Evolutionary conservation across 192 early-diverging fungal genomes (phyloP), one percentile per base, ranked within the genome.

Genomic region (Haplosporangium gracile): DNA sequence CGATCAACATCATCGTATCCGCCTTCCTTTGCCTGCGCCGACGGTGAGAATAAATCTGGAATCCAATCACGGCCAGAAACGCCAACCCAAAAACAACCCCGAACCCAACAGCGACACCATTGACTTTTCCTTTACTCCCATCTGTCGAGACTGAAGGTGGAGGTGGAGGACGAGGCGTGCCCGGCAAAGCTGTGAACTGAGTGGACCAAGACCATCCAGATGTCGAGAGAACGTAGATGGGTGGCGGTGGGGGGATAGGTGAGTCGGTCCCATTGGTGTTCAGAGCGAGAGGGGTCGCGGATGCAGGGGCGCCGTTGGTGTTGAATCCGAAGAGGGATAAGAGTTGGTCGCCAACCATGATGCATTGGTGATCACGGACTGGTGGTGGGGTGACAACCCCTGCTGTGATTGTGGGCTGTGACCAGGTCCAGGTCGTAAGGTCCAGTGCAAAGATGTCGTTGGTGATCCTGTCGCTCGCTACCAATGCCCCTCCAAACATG

Each of bases 401-500:
- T 15, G 53, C 11, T 68, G 49, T 49, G 16, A 77, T 60, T 2
- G 77, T 18, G 7, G 72, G 77, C 34, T 68, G 43, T 34, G 38
- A 69, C 83, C 83, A 85, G 71, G 55, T 68, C 83, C 83, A 85
- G 13, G 83, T 79, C 60, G 45, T 29, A 9, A 76, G 22, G 13
- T 85, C 68, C 10, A 85, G 68, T 24, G 73, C 68, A 72, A 38
- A 85, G 15, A 85, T 60, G 45, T 76, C 78, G 74, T 79, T 85
- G 20, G 78, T 79, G 51, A 68, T 2, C 34, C 42, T 79, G 53
- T 85, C 78, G 34, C 24, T 72, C 4, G 40, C 16, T 8, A 53
- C 74, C 11, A 85, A 51, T 20, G 83, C 49, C 20, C 83, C 83
- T 60, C 83, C 83, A 76, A 79, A 85, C 83, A 85, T 85, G 45